Percentiles rank a stretch among this genome's conserved stretches.
These are phyloP conservation scores for Gardenia jasminoides DNA, from an alignment of 257 asterid genomes.

Conservation along the genomic window DNA sequence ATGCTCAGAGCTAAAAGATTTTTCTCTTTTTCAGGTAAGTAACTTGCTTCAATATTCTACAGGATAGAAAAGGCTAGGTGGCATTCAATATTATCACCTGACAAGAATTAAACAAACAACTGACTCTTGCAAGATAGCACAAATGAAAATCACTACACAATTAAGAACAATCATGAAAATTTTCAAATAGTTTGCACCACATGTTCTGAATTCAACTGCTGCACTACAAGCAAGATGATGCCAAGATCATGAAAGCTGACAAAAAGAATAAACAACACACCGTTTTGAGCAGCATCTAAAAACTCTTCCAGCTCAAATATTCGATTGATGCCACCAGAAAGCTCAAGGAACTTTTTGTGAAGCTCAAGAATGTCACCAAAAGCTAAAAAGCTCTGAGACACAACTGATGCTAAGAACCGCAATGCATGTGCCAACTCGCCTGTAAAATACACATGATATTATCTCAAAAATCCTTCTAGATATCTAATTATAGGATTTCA, in stretches of 20 bases:
- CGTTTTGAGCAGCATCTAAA: slow-evolving; percentile 81
- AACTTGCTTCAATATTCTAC: neutral
- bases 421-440: slow-evolving; percentile 99
- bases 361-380: slow-evolving; percentile 99
- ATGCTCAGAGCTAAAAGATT: too few relatives aligned
- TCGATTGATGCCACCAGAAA: slow-evolving; percentile 94
- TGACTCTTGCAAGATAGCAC: neutral
- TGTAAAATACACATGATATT: slow-evolving; percentile 27
- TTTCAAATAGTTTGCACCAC: neutral
- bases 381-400: slow-evolving; percentile 98
- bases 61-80: neutral
- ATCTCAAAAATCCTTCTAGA: neutral
- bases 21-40: too few relatives aligned
- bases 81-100: neutral
- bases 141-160: neutral
- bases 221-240: slow-evolving; percentile 3
- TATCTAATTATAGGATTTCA: neutral
- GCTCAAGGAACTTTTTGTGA: slow-evolving; percentile 85
- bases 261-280: slow-evolving; percentile 36
- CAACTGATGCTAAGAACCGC: slow-evolving; percentile 96
- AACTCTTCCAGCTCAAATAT: slow-evolving; percentile 91
- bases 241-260: neutral
- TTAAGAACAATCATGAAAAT: neutral
- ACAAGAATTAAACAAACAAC: neutral
- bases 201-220: neutral